Percentiles rank a stretch among this genome's conserved stretches.
phyloP scores from a whole-genome alignment of 805 yeast genomes.

The Saccharomycopsis sp. region DNA sequence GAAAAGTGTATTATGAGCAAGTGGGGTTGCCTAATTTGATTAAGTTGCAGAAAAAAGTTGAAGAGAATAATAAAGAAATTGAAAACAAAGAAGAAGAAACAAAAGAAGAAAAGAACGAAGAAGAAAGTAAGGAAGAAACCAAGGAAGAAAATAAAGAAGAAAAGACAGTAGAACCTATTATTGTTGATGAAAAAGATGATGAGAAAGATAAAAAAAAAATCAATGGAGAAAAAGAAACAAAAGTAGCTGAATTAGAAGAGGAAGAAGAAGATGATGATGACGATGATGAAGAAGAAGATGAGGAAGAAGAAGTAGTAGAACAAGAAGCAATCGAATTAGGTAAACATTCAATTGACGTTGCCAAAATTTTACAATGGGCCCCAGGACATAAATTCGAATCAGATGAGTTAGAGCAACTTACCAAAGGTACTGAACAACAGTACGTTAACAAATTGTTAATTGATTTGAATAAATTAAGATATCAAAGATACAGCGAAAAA shows the following conservation, averaged over 20 bases:
- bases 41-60: constrained; percentile 8
- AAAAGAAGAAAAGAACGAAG: neutral
- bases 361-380: constrained; percentile 39
- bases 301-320: constrained; percentile 6
- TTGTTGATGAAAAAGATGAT: constrained; percentile 7
- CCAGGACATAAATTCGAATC: constrained; percentile 38
- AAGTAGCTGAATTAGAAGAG: neutral
- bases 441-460: constrained; percentile 35
- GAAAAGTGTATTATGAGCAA: constrained; percentile 43
- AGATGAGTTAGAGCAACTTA: constrained; percentile 41
- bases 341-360: constrained; percentile 23
- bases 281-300: constrained; percentile 7
- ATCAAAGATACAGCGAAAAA: constrained; percentile 28
- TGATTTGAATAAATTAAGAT: constrained; percentile 41
- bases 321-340: constrained; percentile 14
- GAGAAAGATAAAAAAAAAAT: constrained; percentile 5
- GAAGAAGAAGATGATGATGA: neutral
- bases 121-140: constrained; percentile 6
- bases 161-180: constrained; percentile 4
- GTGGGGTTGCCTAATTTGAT: constrained; percentile 34
- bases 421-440: constrained; percentile 31
- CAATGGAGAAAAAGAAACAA: constrained; percentile 1
- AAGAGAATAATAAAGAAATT: constrained; percentile 17
- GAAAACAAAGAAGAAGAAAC: constrained; percentile 4
- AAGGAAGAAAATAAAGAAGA: constrained; percentile 7